phyloP scores from a whole-genome alignment of 148 eudicot genomes.

The Chenopodium formosanum region DNA sequence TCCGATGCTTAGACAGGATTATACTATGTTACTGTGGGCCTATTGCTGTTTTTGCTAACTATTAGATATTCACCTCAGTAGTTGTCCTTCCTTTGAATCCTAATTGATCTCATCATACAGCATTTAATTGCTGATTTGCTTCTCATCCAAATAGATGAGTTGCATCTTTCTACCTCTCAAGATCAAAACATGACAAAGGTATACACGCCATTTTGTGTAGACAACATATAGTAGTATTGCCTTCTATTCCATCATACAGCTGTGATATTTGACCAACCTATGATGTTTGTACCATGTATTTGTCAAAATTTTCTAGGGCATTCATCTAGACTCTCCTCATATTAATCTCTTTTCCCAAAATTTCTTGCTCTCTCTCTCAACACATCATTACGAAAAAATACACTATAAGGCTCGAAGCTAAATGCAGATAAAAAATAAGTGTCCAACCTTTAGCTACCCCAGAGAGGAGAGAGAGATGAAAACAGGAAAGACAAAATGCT shows the following conservation, averaged over 20 bases:
- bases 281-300: background rate
- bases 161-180: background rate
- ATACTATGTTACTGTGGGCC: background rate
- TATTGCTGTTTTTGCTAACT: too few species aligned
- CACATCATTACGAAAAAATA: background rate
- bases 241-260: background rate
- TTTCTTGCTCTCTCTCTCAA: background rate
- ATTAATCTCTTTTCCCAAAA: background rate
- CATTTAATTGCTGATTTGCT: background rate
- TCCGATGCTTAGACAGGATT: background rate
- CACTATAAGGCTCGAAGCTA: background rate
- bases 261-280: background rate
- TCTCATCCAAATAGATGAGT: background rate
- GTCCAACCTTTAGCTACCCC: background rate
- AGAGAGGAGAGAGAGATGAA: background rate
- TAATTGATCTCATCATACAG: background rate
- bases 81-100: background rate
- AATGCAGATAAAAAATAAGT: background rate
- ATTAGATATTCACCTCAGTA: too few species aligned
- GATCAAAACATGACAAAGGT: background rate
- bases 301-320: too few species aligned
- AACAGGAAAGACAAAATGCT: background rate
- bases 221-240: background rate
- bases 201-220: background rate
- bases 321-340: background rate